phyloP scores from a whole-genome alignment of 208 protist genomes.

The Trypanosoma lewisi region DNA sequence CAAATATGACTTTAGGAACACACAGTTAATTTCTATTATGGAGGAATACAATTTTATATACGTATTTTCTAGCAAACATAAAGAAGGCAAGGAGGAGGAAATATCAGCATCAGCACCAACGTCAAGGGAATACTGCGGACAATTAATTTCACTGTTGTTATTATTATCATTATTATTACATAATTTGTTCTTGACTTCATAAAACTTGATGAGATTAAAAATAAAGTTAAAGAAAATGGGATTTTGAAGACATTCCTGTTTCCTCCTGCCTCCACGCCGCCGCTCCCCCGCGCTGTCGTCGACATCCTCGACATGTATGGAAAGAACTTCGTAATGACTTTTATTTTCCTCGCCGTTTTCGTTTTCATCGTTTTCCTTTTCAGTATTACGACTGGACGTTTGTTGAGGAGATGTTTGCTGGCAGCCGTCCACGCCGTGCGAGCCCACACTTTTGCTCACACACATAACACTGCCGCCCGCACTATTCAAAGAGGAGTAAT shows the following conservation, averaged over 20 bases:
- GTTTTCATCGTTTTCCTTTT: too few species aligned
- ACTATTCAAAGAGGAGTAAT: not conserved
- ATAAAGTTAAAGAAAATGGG: slow-evolving; percentile 69
- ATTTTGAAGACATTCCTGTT: slow-evolving; percentile 52
- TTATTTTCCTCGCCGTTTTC: too few species aligned
- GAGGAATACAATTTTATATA: slow-evolving; percentile 38
- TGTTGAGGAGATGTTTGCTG: too few species aligned
- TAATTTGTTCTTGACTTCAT: slow-evolving; percentile 51
- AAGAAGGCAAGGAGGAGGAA: slow-evolving; percentile 24
- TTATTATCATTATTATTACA: too few species aligned
- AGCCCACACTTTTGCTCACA: not conserved
- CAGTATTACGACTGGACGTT: too few species aligned
- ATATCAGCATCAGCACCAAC: slow-evolving; percentile 9
- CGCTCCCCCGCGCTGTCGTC: not conserved
- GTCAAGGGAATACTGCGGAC: too few species aligned
- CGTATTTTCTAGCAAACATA: slow-evolving; percentile 25
- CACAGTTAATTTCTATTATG: slow-evolving; percentile 40
- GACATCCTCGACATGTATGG: too few species aligned
- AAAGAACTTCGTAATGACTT: too few species aligned
- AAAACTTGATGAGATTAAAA: slow-evolving; percentile 55
- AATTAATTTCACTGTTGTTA: too few species aligned
- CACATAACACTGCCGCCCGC: not conserved
- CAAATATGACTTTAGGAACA: slow-evolving; percentile 43
- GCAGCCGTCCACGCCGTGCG: too few species aligned
- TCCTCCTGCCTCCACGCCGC: too few species aligned